A percentile compares a stretch with the other conserved stretches of the same genome.
Evolutionary conservation across 2,329 filamentous ascomycete genomes (phyloP).

Genomic region (Rhinocladiella mackenziei): DNA sequence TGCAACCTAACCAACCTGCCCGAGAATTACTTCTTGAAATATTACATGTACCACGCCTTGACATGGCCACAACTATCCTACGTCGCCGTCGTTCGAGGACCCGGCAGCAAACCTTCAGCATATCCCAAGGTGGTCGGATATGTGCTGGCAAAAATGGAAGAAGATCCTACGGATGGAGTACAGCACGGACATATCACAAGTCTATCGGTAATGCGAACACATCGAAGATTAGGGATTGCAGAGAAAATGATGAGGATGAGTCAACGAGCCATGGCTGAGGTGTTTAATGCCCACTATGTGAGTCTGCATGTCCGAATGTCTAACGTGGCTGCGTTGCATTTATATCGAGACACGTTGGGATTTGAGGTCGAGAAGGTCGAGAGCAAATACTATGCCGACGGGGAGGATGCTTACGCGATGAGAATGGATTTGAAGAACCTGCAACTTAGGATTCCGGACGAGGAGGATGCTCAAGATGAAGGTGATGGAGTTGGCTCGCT

Average conservation of each 20-base stretch:
- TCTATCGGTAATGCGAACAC: slow-evolving; percentile 92
- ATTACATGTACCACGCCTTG: slow-evolving; percentile 98
- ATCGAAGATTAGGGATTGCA: slow-evolving; percentile 82
- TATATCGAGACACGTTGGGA: slow-evolving; percentile 88
- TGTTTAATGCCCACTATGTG: slow-evolving; percentile 85
- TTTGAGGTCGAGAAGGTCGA: slow-evolving; percentile 82
- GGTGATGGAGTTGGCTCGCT: slow-evolving; percentile 67
- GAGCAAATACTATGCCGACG: slow-evolving; percentile 91
- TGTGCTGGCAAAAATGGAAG: slow-evolving; percentile 99
- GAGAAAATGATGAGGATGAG: slow-evolving; percentile 98
- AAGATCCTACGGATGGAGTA: slow-evolving; percentile 86
- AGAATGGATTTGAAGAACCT: slow-evolving; percentile 66
- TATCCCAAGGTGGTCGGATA: slow-evolving; percentile 98
- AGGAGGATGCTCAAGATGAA: slow-evolving; percentile 54
- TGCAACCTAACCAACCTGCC: slow-evolving; percentile 98
- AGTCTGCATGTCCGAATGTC: slow-evolving; percentile 92
- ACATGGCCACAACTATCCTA: slow-evolving; percentile 97
- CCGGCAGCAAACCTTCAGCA: slow-evolving; percentile 70
- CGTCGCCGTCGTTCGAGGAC: slow-evolving; percentile 84
- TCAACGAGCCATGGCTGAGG: slow-evolving; percentile 95
- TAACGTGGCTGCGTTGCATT: slow-evolving; percentile 82
- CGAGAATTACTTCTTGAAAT: slow-evolving; percentile 99
- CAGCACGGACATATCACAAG: slow-evolving; percentile 96
- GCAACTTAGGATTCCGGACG: slow-evolving; percentile 46
- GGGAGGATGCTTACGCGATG: slow-evolving; percentile 95